Evolutionary conservation across 495 filamentous ascomycete species (phyloP).

Genomic region (Penicillium longicatenatum): DNA sequence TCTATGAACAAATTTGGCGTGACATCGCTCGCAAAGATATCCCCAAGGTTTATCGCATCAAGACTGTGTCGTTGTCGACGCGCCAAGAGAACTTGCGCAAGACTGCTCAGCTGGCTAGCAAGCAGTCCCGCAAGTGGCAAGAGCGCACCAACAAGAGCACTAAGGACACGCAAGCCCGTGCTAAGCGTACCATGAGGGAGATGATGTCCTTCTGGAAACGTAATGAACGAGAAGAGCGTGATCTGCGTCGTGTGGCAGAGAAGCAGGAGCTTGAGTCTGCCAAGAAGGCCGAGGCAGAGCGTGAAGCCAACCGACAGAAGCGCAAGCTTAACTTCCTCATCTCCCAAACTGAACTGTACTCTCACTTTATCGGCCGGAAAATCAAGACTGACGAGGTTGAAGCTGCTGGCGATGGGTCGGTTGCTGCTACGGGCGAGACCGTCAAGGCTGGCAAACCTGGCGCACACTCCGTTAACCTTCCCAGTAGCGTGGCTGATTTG

Average conservation of each 20-base stretch:
- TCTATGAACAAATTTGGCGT: slow-evolving; percentile 97
- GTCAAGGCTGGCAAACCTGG: slow-evolving; percentile 46
- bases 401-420: slow-evolving; percentile 74
- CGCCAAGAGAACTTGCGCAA: slow-evolving; percentile 94
- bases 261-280: slow-evolving; percentile 96
- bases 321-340: slow-evolving; percentile 99
- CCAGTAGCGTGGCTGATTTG: slow-evolving; percentile 57
- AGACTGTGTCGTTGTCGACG: slow-evolving; percentile 75
- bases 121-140: slow-evolving; percentile 97
- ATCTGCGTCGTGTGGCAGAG: slow-evolving; percentile 89
- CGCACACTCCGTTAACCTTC: slow-evolving; percentile 55
- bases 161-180: slow-evolving; percentile 95
- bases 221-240: slow-evolving; percentile 96
- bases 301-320: slow-evolving; percentile 95
- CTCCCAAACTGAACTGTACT: slow-evolving; percentile 97
- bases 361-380: slow-evolving; percentile 99
- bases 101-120: slow-evolving; percentile 94
- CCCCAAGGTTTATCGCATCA: slow-evolving; percentile 85
- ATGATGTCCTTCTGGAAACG: slow-evolving; percentile 99
- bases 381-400: slow-evolving; percentile 96
- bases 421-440: slow-evolving; percentile 56
- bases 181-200: slow-evolving; percentile 97
- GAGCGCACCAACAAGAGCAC: slow-evolving; percentile 96
- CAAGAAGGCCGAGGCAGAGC: slow-evolving; percentile 93
- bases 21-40: slow-evolving; percentile 94